phyloP scores from a whole-genome alignment of 768 basidiomycete genomes.

The Podaxis sp. region DNA sequence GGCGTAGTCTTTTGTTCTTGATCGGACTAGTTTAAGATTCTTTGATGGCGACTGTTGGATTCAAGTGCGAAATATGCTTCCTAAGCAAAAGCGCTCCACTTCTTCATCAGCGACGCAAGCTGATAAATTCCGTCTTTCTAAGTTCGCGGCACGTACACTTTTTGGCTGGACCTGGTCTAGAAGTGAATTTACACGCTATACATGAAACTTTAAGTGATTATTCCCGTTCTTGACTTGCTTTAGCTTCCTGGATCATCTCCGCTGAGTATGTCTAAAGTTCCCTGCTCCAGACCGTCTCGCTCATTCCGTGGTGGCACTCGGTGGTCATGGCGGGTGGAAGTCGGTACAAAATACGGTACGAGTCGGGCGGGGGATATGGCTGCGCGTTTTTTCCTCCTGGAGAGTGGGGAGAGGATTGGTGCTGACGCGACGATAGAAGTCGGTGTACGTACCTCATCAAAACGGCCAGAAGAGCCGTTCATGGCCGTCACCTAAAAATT shows the following conservation, averaged over 20 bases:
- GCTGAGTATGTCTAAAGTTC: too few relatives aligned
- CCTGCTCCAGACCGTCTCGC: too few relatives aligned
- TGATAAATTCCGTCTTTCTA: background rate
- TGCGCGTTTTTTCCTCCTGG: too few relatives aligned
- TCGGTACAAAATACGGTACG: too few relatives aligned
- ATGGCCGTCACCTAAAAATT: background rate
- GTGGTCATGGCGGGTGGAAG: too few relatives aligned
- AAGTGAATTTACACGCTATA: background rate
- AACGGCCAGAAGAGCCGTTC: background rate
- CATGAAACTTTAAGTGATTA: background rate
- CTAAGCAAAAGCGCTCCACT: background rate
- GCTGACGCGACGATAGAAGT: background rate
- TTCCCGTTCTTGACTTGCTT: too few relatives aligned
- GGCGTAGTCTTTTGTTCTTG: too few relatives aligned
- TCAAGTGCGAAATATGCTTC: background rate
- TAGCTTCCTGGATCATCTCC: too few relatives aligned
- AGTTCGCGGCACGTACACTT: background rate
- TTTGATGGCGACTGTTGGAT: background rate
- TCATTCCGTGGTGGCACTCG: too few relatives aligned
- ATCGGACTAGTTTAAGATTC: too few relatives aligned
- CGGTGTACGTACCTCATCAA: background rate
- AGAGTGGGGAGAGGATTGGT: background rate
- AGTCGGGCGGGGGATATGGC: too few relatives aligned
- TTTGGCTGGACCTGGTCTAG: background rate
- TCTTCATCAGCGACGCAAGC: background rate